A percentile compares a stretch with the other conserved stretches of the same genome.
phyloP scores from a whole-genome alignment of 1,139 yeast species.

The Hyphopichia buzzinii region DNA sequence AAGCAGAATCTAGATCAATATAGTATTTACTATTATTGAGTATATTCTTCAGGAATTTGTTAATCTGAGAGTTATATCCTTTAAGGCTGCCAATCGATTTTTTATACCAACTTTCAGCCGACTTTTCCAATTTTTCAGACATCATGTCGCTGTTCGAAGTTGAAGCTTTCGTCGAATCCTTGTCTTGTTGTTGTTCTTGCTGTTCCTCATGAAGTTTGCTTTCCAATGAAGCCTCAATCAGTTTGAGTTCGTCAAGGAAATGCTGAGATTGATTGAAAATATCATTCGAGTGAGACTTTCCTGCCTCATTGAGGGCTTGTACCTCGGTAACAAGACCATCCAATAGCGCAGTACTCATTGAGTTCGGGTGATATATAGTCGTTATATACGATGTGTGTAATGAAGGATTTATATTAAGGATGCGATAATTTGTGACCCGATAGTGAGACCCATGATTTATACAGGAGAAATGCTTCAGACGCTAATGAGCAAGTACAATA shows the following conservation, averaged over 20 bases:
- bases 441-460: not conserved
- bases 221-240: constrained; percentile 26
- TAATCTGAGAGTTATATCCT: constrained; percentile 36
- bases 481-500: too few relatives aligned
- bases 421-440: not conserved
- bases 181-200: constrained; percentile 4
- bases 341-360: constrained; percentile 23
- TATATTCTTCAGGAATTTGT: constrained; percentile 36
- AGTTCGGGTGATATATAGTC: too few relatives aligned
- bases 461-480: too few relatives aligned
- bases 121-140: constrained; percentile 9
- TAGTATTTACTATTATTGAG: constrained; percentile 28
- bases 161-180: not conserved
- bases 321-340: constrained; percentile 29
- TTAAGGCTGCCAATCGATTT: constrained; percentile 33
- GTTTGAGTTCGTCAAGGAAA: constrained; percentile 25
- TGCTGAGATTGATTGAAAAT: constrained; percentile 24
- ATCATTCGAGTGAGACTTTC: constrained; percentile 17
- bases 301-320: constrained; percentile 20
- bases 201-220: constrained; percentile 13
- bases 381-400: too few relatives aligned
- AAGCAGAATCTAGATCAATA: constrained; percentile 43
- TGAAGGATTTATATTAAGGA: not conserved
- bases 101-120: constrained; percentile 34
- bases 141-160: constrained; percentile 4